Base-by-base conservation (phyloP, 495 filamentous ascomycete genomes). In the Xeromyces bisporus region DNA sequence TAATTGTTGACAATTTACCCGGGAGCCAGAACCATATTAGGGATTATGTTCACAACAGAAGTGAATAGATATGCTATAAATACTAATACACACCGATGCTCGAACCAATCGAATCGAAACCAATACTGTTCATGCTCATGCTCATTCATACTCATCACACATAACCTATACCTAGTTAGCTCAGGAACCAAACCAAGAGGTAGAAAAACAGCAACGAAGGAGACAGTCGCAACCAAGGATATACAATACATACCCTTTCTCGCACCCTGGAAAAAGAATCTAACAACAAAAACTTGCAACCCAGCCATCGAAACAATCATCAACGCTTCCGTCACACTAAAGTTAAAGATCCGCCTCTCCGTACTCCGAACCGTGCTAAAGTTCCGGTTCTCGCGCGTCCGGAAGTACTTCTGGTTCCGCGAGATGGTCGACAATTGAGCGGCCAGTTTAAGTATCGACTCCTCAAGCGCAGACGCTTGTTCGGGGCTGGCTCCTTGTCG, bases 391-490 rank as follows among this genome's bases (percentile, higher is more conserved):
- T 99, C 91, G 39, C 91, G 74, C 2, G 91, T 99, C 18, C 91
- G 80, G 75, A 99, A 99, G 60, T 96, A 96, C 51, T 96, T 96
- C 51, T 99, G 91, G 62, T 93, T 93, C 28, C 91, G 75, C 11
- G 81, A 82, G 49, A 99, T 87, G 33, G 87, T 94, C n/a, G 84
- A 92, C 23, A 99, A 60, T 47, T 91, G 82, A 31, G 80, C 74
- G 4, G 87, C 94, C 31, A 99, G 63, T 60, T 94, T 94, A 66
- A 82, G 80, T 49, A 96, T 80, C 7, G 84, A 91, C 60, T 99
- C 91, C 50, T 96, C 89, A 20, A 99, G 69, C 6, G 71, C 77
- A 28, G 74, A 73, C 8, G 87, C 86, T 48, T 99, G 91, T 55
- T 99, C 91, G 25, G 87, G 80, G 33, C 74, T 71, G 30, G 79